Evolutionary conservation across 495 filamentous ascomycete species (phyloP).

Genomic region (Tuber calosporum): DNA sequence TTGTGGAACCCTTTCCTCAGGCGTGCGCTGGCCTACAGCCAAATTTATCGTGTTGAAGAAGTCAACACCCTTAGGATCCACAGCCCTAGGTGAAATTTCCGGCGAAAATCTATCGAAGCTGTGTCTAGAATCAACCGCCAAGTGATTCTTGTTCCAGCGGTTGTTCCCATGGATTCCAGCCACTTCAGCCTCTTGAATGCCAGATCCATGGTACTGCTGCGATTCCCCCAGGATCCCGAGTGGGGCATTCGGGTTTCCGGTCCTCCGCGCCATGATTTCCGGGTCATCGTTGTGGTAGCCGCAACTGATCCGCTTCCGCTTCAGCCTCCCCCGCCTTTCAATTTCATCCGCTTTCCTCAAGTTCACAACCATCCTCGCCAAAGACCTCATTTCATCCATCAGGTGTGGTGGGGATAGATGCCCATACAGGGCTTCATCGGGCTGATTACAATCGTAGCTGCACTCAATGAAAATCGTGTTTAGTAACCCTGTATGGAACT

Average conservation of each 20-base stretch:
- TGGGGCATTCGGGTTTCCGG: conserved; percentile 6
- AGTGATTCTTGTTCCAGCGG: conserved; percentile 7
- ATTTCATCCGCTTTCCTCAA: conserved; percentile 41
- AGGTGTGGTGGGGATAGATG: conserved; percentile 80
- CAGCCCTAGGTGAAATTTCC: conserved; percentile 11
- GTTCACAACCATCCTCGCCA: conserved; percentile 59
- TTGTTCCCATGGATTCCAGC: not conserved
- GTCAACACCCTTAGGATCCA: conserved; percentile 25
- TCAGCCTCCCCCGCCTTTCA: conserved; percentile 31
- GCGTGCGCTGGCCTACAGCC: conserved; percentile 19
- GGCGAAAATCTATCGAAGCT: conserved; percentile 15
- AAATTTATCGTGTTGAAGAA: conserved; percentile 39
- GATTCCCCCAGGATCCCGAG: not conserved
- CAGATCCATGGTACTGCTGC: conserved; percentile 3
- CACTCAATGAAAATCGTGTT: conserved; percentile 90
- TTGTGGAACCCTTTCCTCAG: conserved; percentile 13
- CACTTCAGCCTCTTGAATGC: conserved; percentile 1
- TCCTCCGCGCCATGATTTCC: conserved; percentile 11
- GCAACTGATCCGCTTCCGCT: conserved; percentile 39
- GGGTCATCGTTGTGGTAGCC: conserved; percentile 34
- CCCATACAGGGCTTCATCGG: conserved; percentile 71
- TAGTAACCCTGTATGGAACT: conserved; percentile 61
- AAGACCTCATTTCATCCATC: conserved; percentile 61
- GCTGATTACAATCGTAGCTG: conserved; percentile 70
- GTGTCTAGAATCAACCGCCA: conserved; percentile 9